phyloP scores from a whole-genome alignment of 2,329 filamentous ascomycete species.

The Madurella fahalii region DNA sequence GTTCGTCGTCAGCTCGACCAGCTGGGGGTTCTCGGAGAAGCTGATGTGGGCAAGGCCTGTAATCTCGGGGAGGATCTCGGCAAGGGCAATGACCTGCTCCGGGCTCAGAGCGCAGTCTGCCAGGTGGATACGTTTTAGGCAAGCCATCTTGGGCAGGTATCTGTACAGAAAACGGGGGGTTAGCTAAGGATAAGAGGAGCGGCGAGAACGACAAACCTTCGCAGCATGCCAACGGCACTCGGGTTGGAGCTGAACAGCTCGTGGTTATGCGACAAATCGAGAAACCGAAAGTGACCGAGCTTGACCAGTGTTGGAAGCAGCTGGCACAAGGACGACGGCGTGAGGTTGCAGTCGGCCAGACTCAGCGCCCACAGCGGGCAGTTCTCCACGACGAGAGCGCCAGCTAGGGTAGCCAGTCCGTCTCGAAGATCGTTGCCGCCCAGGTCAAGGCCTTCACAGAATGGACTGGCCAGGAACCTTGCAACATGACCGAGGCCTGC shows the following conservation, averaged over 20 bases:
- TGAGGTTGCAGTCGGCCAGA: constrained; percentile 79
- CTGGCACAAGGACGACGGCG: constrained; percentile 65
- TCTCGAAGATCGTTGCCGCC: constrained; percentile 73
- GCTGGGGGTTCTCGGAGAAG: constrained; percentile 73
- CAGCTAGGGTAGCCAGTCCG: constrained; percentile 50
- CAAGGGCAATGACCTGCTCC: constrained; percentile 84
- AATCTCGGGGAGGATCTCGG: constrained; percentile 85
- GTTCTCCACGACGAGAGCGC: constrained; percentile 47
- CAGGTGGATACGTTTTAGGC: constrained; percentile 80
- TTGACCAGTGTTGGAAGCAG: constrained; percentile 70
- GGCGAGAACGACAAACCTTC: constrained; percentile 54
- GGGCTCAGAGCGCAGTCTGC: constrained; percentile 78
- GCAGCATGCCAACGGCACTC: constrained; percentile 68
- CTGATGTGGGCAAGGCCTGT: constrained; percentile 79
- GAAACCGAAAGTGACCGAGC: constrained; percentile 73
- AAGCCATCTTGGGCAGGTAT: constrained; percentile 73
- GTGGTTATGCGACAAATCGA: constrained; percentile 88
- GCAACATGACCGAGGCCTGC: constrained; percentile 73
- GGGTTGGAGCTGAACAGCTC: constrained; percentile 70
- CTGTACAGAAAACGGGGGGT: constrained; percentile 35
- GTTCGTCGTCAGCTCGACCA: constrained; percentile 67
- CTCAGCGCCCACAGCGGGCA: constrained; percentile 74
- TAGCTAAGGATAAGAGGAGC: not conserved
- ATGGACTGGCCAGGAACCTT: constrained; percentile 68
- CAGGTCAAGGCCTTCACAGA: constrained; percentile 84